A percentile compares a stretch with the other conserved stretches of the same genome.
phyloP scores from a whole-genome alignment of 2,329 filamentous ascomycete genomes.

The Corniculantispora saksenae region DNA sequence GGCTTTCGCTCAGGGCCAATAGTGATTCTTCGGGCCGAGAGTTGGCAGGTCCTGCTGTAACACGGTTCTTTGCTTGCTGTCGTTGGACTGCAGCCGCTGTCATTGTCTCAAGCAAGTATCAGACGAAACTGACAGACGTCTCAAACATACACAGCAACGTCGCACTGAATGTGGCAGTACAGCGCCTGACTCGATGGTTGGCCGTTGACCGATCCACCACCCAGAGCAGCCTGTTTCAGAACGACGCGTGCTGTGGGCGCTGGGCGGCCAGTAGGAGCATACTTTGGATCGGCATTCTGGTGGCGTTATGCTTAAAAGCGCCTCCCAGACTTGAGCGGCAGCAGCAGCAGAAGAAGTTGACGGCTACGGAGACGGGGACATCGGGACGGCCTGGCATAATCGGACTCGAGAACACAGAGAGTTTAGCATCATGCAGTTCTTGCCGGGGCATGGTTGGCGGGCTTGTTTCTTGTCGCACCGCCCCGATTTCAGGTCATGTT shows the following conservation, averaged over 20 bases:
- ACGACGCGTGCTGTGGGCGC: not conserved
- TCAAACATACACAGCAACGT: not conserved
- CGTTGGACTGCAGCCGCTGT: not conserved
- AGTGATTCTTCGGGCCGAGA: too few species aligned
- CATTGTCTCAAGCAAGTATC: not conserved
- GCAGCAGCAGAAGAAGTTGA: too few species aligned
- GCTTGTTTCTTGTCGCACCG: not conserved
- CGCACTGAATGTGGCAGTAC: not conserved
- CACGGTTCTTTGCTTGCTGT: not conserved
- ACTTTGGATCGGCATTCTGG: not conserved
- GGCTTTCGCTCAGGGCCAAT: too few species aligned
- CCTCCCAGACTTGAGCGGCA: not conserved
- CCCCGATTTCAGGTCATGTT: conserved; percentile 1
- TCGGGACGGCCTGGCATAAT: not conserved
- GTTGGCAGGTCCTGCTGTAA: too few species aligned
- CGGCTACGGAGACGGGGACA: too few species aligned
- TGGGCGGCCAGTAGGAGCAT: not conserved
- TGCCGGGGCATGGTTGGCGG: not conserved
- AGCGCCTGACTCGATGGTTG: not conserved
- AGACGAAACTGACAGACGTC: not conserved
- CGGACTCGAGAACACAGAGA: not conserved
- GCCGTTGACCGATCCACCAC: not conserved
- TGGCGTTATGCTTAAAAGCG: conserved; percentile 10
- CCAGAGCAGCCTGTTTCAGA: not conserved
- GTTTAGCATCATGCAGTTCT: not conserved